phyloP scores from a whole-genome alignment of 2,329 filamentous ascomycete genomes.

The Ophiostoma tasmaniense region DNA sequence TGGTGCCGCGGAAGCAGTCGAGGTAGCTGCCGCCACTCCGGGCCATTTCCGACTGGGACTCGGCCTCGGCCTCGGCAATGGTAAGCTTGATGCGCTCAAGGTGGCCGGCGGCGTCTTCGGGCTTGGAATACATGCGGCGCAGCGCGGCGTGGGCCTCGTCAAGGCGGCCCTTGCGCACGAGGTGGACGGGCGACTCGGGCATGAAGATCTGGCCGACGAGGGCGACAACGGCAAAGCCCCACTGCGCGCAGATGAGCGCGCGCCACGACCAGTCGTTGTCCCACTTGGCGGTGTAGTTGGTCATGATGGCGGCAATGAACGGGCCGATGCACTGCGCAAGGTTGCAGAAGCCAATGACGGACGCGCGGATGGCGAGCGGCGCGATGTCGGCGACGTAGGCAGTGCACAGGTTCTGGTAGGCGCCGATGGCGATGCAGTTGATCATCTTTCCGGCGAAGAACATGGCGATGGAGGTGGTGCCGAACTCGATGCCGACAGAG shows the following conservation, averaged over 20 bases:
- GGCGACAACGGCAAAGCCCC: slow-evolving; percentile 40
- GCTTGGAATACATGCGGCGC: slow-evolving; percentile 5
- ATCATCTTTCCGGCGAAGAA: slow-evolving; percentile 16
- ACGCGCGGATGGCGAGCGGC: slow-evolving; percentile 17
- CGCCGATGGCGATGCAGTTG: slow-evolving; percentile 12
- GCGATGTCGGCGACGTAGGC: slow-evolving; percentile 17
- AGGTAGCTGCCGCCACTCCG: slow-evolving; percentile 21
- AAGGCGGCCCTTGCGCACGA: slow-evolving; percentile 8
- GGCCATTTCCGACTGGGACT: slow-evolving; percentile 32
- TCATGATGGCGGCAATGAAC: slow-evolving; percentile 22
- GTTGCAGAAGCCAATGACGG: slow-evolving; percentile 14
- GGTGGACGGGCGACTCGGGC: slow-evolving; percentile 16
- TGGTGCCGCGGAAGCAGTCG: slow-evolving; percentile 29
- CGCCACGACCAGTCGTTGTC: slow-evolving; percentile 40
- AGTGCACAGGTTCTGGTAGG: slow-evolving; percentile 13
- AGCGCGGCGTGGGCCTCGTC: slow-evolving; percentile 28
- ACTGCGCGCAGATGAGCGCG: slow-evolving; percentile 40
- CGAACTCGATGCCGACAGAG: slow-evolving; percentile 14
- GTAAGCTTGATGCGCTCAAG: slow-evolving; percentile 45
- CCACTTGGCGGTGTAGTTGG: slow-evolving; percentile 20
- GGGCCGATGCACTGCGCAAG: slow-evolving; percentile 19
- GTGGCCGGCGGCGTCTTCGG: slow-evolving; percentile 12
- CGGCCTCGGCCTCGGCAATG: slow-evolving; percentile 35
- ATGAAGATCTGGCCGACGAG: slow-evolving; percentile 36
- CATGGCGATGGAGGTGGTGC: slow-evolving; percentile 12